Percentiles rank a stretch among this genome's conserved stretches.
phyloP scores from a whole-genome alignment of 441 rosid species.

The Croton setiger region DNA sequence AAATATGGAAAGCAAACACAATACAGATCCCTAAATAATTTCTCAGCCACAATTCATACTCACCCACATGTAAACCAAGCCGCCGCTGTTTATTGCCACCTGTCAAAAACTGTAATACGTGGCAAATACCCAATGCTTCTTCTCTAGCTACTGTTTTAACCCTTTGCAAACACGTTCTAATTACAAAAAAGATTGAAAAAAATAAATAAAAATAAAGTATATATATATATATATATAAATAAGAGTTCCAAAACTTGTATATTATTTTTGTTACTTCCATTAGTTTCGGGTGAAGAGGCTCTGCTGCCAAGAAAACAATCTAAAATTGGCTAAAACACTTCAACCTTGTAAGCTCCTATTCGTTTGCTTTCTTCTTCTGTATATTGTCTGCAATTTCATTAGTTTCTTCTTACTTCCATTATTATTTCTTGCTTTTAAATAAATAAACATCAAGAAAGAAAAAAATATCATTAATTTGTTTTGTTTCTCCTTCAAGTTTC shows the following conservation, averaged over 20 bases:
- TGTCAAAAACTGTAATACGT: constrained; percentile 4
- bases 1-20: background rate
- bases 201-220: too few species aligned
- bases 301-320: constrained; percentile 6
- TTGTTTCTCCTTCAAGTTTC: background rate
- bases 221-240: too few species aligned
- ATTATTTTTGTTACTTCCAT: background rate
- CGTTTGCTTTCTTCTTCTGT: constrained; percentile 6
- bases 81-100: constrained; percentile 1
- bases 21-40: background rate
- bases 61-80: constrained; percentile 10
- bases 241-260: too few species aligned
- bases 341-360: background rate
- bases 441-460: background rate
- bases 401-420: too few species aligned
- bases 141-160: background rate
- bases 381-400: too few species aligned
- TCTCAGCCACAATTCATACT: background rate
- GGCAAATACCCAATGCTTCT: constrained; percentile 8
- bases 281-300: background rate
- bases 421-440: background rate
- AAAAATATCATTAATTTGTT: background rate
- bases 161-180: background rate
- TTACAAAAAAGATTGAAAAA: background rate
- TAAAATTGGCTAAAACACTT: constrained; percentile 6